These are phyloP conservation scores for Diutina ranongensis DNA, from an alignment of 1,139 yeast species.

Conservation along the genomic window DNA sequence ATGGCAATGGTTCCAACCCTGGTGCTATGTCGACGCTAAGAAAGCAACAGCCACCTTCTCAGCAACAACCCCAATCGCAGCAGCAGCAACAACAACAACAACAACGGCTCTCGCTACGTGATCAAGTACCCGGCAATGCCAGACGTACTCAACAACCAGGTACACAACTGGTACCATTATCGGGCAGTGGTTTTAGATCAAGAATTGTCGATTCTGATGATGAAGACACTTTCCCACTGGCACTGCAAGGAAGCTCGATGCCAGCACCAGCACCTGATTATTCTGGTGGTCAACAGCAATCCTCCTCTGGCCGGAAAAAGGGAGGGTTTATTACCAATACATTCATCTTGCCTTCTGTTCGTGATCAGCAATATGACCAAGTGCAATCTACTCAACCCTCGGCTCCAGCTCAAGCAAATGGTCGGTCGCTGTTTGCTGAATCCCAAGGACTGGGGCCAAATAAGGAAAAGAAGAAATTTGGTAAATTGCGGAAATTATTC, in stretches of 20 bases:
- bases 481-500: slow-evolving; percentile 50
- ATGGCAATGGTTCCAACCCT: not conserved
- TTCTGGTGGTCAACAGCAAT: too few species aligned
- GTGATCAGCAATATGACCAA: slow-evolving; percentile 10
- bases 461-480: slow-evolving; percentile 39
- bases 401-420: slow-evolving; percentile 5
- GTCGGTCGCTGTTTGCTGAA: slow-evolving; percentile 7
- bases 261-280: not conserved
- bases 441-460: slow-evolving; percentile 13
- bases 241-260: slow-evolving; percentile 7
- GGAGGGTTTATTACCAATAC: slow-evolving; percentile 6
- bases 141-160: too few species aligned
- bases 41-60: slow-evolving; percentile 13
- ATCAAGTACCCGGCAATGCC: slow-evolving; percentile 3
- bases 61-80: slow-evolving; percentile 7
- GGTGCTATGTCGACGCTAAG: not conserved
- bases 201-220: slow-evolving; percentile 48
- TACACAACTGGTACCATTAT: not conserved
- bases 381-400: slow-evolving; percentile 13
- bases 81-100: slow-evolving; percentile 7
- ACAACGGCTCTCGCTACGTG: slow-evolving; percentile 8
- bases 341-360: slow-evolving; percentile 8
- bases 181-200: slow-evolving; percentile 19
- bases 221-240: slow-evolving; percentile 11
- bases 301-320: slow-evolving; percentile 7